Base-by-base conservation (phyloP, 106 monocot genomes). In the Agapanthus africanus region DNA sequence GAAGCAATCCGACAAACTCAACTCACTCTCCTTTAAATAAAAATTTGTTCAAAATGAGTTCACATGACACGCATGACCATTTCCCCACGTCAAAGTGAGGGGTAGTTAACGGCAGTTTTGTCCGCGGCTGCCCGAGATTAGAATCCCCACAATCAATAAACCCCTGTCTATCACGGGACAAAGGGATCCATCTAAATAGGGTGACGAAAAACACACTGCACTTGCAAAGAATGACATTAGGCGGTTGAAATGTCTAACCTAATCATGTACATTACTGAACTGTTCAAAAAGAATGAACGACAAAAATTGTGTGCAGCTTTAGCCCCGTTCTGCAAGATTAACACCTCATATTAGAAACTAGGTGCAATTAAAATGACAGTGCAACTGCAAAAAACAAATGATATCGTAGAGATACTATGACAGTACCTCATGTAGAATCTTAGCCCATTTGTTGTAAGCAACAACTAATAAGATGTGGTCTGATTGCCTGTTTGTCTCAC, bases 201-300 rank as follows among this genome's bases (percentile, higher is more conserved):
- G n/a, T n/a, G n/a, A n/a, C n/a, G n/a, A n/a, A n/a, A n/a, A n/a
- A n/a, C n/a, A n/a, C n/a, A n/a, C n/a, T n/a, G n/a, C n/a, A n/a
- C n/a, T n/a, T n/a, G n/a, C n/a, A n/a, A n/a, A 22, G 51, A 51
- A 51, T 4, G 22, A 25, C 7, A 22, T 51, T 31, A 30, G 32
- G 10, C 27, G 39, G 37, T 38, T 36, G 40, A 72, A 34, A 59
- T 15, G 34, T 34, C 70, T 72, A 54, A 99, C 97, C 97, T 99
- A 90, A 92, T 79, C 79, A 80, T 90, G 57, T 90, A 80, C 97
- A 99, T 87, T 23, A 99, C 86, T 47, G 97, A 87, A 81, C 82
- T 90, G 66, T 81, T 99, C 51, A 99, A 69, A 65, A 84, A 92
- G 76, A 78, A 84, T 40, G 89, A 87, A 73, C 70, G 80, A 38